Conservation (phyloP, 495 filamentous ascomycete species). For the Pseudevernia furfuracea region DNA sequence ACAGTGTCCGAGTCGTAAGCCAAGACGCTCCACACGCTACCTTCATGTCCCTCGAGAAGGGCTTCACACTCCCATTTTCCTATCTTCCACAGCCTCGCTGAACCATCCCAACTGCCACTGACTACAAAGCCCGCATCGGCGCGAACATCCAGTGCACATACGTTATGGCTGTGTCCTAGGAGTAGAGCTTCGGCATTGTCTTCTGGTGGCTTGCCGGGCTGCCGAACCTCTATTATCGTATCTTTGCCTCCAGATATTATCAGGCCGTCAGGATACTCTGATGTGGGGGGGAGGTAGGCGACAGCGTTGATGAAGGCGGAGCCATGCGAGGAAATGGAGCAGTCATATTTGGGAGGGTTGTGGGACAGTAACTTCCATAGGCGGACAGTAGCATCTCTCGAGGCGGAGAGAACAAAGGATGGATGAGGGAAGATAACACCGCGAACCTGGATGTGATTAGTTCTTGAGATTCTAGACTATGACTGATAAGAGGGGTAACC, state of each 20-base stretch:
- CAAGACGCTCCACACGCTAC: constrained; percentile 83
- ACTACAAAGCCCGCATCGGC: constrained; percentile 63
- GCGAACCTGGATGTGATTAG: constrained; percentile 59
- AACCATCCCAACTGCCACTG: constrained; percentile 92
- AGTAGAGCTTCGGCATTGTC: constrained; percentile 80
- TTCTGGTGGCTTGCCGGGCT: constrained; percentile 52
- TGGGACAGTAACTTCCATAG: constrained; percentile 66
- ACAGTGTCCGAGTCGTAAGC: constrained; percentile 72
- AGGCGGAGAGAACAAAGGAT: constrained; percentile 70
- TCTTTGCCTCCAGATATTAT: constrained; percentile 83
- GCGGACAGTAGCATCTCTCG: constrained; percentile 83
- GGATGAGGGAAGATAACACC: constrained; percentile 71
- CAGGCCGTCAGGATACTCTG: constrained; percentile 67
- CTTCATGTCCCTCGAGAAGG: constrained; percentile 66
- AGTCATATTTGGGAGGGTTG: constrained; percentile 65
- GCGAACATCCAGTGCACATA: constrained; percentile 77
- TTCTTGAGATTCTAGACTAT: constrained; percentile 16
- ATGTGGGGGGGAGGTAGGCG: constrained; percentile 64
- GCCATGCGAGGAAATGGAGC: constrained; percentile 65
- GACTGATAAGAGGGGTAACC: constrained; percentile 9
- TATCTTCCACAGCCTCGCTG: constrained; percentile 68
- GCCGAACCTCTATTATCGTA: constrained; percentile 82
- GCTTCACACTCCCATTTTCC: constrained; percentile 69
- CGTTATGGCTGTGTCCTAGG: constrained; percentile 75
- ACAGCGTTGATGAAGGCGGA: constrained; percentile 79